Conservation (phyloP, 2,329 filamentous ascomycete species). For the Xylaria sp. region DNA sequence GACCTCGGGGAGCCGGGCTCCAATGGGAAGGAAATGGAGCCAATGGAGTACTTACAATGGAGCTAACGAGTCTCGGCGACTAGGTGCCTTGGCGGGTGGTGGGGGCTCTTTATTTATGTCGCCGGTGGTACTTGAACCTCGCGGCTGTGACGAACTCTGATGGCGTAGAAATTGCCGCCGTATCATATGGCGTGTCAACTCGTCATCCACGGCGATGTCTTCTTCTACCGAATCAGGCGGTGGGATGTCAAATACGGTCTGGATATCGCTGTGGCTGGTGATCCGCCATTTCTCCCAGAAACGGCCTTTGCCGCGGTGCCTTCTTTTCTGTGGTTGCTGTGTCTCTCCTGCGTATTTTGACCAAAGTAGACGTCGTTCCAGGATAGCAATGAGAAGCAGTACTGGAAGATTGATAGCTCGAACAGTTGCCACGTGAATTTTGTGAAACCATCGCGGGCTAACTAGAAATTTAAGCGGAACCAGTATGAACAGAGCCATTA, state of each 20-base stretch:
- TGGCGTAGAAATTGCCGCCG: conserved; percentile 60
- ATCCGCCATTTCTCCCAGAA: conserved; percentile 74
- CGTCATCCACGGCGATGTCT: conserved; percentile 64
- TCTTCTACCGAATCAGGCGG: conserved; percentile 66
- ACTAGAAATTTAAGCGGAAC: conserved; percentile 80
- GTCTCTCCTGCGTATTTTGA: conserved; percentile 40
- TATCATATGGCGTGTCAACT: conserved; percentile 63
- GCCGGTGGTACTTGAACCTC: conserved; percentile 6
- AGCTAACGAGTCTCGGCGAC: conserved; percentile 60
- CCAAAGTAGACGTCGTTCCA: conserved; percentile 75
- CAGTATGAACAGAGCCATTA: conserved; percentile 75
- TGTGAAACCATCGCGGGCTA: conserved; percentile 86
- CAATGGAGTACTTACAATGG: conserved; percentile 45
- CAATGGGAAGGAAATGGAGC: neutral
- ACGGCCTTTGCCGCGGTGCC: conserved; percentile 44
- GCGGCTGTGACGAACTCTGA: conserved; percentile 44
- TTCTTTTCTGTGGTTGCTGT: conserved; percentile 31
- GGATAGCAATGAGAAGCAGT: conserved; percentile 71
- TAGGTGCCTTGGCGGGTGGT: conserved; percentile 42
- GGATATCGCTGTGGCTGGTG: conserved; percentile 73
- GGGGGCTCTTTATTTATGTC: conserved; percentile 25
- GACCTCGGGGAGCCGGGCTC: neutral
- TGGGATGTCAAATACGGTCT: conserved; percentile 74
- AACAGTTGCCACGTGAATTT: conserved; percentile 80
- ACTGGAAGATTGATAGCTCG: conserved; percentile 77